These are phyloP conservation scores for Colletotrichum graminicola DNA, from an alignment of 2,329 filamentous ascomycete species.

Conservation along the genomic window DNA sequence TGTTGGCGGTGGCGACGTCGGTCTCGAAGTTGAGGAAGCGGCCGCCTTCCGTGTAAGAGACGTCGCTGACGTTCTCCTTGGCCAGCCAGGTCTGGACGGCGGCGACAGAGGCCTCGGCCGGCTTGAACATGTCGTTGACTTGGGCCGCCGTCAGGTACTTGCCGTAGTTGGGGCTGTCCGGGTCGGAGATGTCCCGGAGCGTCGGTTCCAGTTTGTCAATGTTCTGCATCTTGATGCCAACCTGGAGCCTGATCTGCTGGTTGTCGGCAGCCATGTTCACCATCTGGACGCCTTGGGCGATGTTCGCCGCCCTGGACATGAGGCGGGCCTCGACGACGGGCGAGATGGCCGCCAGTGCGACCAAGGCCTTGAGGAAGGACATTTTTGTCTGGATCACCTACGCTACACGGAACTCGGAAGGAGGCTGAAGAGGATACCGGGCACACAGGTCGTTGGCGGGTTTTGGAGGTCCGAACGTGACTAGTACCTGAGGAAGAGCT, in stretches of 20 bases:
- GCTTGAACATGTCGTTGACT: conserved; percentile 45
- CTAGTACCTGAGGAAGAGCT: neutral
- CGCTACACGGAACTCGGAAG: conserved; percentile 5
- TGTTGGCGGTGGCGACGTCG: conserved; percentile 52
- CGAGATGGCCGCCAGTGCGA: conserved; percentile 34
- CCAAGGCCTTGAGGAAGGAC: conserved; percentile 31
- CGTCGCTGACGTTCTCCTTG: conserved; percentile 40
- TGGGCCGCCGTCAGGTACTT: conserved; percentile 45
- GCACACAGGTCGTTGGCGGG: conserved; percentile 8
- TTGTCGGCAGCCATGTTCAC: conserved; percentile 38
- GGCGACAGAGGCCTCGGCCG: conserved; percentile 42
- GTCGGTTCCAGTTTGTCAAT: conserved; percentile 45
- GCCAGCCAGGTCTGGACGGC: conserved; percentile 45
- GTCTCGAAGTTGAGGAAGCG: conserved; percentile 52
- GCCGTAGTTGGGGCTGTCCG: conserved; percentile 46
- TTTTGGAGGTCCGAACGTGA: conserved; percentile 16
- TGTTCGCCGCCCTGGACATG: conserved; percentile 40
- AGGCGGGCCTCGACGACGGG: conserved; percentile 38
- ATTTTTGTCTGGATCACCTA: conserved; percentile 17
- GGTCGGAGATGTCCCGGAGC: conserved; percentile 46
- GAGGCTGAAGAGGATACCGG: neutral
- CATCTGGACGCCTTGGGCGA: conserved; percentile 39
- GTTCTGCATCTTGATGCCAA: conserved; percentile 45
- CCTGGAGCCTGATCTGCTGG: conserved; percentile 43
- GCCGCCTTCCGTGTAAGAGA: conserved; percentile 41